A percentile compares a stretch with the other conserved stretches of the same genome.
Evolutionary conservation across 441 rosid species (phyloP).

Genomic region (Adansonia rubrostipa): DNA sequence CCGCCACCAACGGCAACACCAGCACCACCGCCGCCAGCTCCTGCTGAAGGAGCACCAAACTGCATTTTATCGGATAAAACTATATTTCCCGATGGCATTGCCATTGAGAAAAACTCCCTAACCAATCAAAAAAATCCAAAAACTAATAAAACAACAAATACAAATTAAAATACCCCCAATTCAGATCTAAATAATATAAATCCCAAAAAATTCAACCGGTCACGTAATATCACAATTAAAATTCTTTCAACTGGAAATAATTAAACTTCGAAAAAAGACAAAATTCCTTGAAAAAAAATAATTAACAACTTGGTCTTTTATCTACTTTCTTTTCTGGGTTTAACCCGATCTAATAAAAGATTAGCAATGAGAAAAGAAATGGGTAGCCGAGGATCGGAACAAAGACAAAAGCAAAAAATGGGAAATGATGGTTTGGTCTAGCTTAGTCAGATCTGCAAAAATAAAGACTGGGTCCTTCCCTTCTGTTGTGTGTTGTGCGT

Average conservation of each 20-base stretch:
- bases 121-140: background rate
- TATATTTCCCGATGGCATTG: constrained; percentile 40
- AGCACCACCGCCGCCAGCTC: background rate
- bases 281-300: constrained; percentile 65
- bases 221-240: constrained; percentile 24
- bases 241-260: background rate
- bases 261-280: background rate
- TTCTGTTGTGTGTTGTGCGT: background rate
- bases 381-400: background rate
- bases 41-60: constrained; percentile 38
- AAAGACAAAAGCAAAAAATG: background rate
- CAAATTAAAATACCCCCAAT: constrained; percentile 21
- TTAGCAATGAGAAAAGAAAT: constrained; percentile 3
- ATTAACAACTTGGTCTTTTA: background rate
- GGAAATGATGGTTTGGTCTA: background rate
- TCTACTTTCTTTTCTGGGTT: background rate
- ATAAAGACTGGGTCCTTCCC: background rate
- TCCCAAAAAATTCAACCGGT: constrained; percentile 18
- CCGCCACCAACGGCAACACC: background rate
- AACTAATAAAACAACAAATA: constrained; percentile 12
- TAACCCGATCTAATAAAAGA: constrained; percentile 9
- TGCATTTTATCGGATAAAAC: constrained; percentile 64
- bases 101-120: constrained; percentile 14
- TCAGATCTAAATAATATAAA: constrained; percentile 29
- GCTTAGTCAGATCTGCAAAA: constrained; percentile 12